These are phyloP conservation scores for Leishmania lainsoni DNA, from an alignment of 208 protist genomes.

Conservation along the genomic window DNA sequence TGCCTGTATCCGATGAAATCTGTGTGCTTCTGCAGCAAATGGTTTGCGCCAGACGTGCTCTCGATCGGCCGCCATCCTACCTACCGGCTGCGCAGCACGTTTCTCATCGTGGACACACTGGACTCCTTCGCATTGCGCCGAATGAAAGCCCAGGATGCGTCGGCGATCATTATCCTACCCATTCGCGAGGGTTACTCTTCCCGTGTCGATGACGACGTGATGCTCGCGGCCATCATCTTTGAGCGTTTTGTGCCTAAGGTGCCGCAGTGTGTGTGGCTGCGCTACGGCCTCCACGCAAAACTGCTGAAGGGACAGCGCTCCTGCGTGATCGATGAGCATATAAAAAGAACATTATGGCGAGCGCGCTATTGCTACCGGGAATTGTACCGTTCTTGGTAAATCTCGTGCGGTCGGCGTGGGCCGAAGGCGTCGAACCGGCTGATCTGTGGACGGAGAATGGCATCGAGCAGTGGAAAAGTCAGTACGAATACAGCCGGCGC, in stretches of 20 bases:
- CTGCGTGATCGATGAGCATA: constrained; percentile 76
- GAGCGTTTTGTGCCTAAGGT: constrained; percentile 68
- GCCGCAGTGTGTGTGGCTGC: constrained; percentile 83
- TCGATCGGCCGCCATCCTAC: constrained; percentile 78
- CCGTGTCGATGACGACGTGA: constrained; percentile 82
- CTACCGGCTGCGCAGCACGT: constrained; percentile 77
- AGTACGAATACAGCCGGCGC: constrained; percentile 83
- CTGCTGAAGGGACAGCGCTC: constrained; percentile 64
- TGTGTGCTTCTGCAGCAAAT: constrained; percentile 86
- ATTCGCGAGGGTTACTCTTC: constrained; percentile 70
- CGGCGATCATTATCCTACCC: constrained; percentile 76
- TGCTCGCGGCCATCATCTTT: constrained; percentile 84
- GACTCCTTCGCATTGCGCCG: constrained; percentile 64
- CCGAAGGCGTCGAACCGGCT: constrained; percentile 47
- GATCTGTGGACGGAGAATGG: constrained; percentile 54
- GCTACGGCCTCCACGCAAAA: constrained; percentile 78
- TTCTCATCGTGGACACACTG: constrained; percentile 66
- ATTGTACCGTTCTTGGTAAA: constrained; percentile 89
- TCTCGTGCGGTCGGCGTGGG: constrained; percentile 72
- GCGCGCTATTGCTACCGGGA: constrained; percentile 76
- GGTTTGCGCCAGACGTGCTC: constrained; percentile 62
- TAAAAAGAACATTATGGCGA: constrained; percentile 88
- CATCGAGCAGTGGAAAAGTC: constrained; percentile 72
- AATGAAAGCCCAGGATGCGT: constrained; percentile 66
- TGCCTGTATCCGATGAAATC: constrained; percentile 83